phyloP scores from a whole-genome alignment of 495 filamentous ascomycete genomes.

The Talaromyces nanjingensis region DNA sequence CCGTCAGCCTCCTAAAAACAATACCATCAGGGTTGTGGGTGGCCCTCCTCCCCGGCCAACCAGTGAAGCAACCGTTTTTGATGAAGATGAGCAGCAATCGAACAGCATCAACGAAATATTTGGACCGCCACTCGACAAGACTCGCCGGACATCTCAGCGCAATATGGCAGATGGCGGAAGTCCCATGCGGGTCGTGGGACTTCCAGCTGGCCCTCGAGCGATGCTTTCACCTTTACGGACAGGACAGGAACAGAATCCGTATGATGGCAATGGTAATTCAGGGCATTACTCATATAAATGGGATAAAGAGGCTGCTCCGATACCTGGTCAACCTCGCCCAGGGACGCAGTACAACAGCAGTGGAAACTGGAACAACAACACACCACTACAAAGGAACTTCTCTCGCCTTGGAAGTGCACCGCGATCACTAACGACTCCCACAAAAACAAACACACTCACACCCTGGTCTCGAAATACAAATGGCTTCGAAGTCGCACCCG shows the following conservation, averaged over 20 bases:
- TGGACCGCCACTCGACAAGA: constrained; percentile 9
- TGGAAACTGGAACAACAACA: neutral
- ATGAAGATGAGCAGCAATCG: constrained; percentile 25
- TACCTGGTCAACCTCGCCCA: neutral
- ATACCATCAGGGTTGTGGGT: neutral
- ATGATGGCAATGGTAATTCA: neutral
- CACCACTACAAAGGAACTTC: neutral
- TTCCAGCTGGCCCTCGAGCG: constrained; percentile 18
- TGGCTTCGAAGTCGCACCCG: neutral
- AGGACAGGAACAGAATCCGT: neutral
- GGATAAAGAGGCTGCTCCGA: neutral
- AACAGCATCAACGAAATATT: constrained; percentile 10
- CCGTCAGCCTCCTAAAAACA: constrained; percentile 15
- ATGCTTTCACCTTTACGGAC: neutral
- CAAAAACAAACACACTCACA: neutral
- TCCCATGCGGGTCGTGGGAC: constrained; percentile 17
- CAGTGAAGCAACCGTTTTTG: constrained; percentile 32
- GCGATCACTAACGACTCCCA: neutral
- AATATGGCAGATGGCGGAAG: constrained; percentile 7
- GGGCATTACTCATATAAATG: neutral
- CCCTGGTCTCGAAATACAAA: neutral
- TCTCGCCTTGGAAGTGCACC: neutral
- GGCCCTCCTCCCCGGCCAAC: constrained; percentile 13
- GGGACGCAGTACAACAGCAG: neutral
- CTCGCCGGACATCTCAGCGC: neutral